These are phyloP conservation scores for Cladophialophora yegresii DNA, from an alignment of 2,329 filamentous ascomycete species.

Conservation along the genomic window DNA sequence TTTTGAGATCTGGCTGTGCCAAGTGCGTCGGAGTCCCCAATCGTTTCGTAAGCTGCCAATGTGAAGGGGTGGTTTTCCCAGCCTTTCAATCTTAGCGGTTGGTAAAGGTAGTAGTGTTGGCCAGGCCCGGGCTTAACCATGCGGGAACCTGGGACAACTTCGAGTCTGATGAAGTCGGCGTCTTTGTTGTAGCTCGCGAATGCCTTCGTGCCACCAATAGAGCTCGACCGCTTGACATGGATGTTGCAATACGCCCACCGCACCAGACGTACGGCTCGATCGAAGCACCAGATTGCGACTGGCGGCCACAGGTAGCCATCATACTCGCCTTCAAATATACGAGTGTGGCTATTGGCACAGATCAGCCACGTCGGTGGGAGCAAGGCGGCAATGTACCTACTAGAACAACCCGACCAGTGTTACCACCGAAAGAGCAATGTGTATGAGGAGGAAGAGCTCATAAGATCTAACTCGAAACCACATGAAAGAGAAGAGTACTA, in stretches of 20 bases:
- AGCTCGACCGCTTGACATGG: constrained; percentile 39
- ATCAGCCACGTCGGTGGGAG: background rate
- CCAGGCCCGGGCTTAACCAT: constrained; percentile 47
- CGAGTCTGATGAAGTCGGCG: constrained; percentile 52
- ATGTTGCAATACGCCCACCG: constrained; percentile 51
- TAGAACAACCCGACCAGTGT: constrained; percentile 53
- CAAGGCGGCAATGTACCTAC: constrained; percentile 39
- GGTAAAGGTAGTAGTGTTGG: constrained; percentile 55
- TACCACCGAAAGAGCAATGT: constrained; percentile 45
- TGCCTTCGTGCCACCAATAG: constrained; percentile 43
- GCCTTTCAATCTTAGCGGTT: constrained; percentile 47
- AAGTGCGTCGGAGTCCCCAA: background rate
- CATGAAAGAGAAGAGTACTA: constrained; percentile 51
- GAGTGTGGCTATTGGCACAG: constrained; percentile 46
- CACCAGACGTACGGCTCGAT: constrained; percentile 49
- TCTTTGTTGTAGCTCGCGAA: constrained; percentile 48
- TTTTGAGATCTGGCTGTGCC: constrained; percentile 26
- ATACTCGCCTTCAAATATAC: constrained; percentile 52
- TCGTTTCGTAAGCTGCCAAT: constrained; percentile 40
- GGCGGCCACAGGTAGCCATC: constrained; percentile 56
- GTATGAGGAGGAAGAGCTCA: constrained; percentile 47
- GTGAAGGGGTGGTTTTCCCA: constrained; percentile 59
- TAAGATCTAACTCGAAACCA: constrained; percentile 50
- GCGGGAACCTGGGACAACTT: constrained; percentile 45
- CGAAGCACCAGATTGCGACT: constrained; percentile 52